A percentile compares a stretch with the other conserved stretches of the same genome.
Conservation (phyloP, 345 rosid genomes). For the Hibiscus mutabilis region DNA sequence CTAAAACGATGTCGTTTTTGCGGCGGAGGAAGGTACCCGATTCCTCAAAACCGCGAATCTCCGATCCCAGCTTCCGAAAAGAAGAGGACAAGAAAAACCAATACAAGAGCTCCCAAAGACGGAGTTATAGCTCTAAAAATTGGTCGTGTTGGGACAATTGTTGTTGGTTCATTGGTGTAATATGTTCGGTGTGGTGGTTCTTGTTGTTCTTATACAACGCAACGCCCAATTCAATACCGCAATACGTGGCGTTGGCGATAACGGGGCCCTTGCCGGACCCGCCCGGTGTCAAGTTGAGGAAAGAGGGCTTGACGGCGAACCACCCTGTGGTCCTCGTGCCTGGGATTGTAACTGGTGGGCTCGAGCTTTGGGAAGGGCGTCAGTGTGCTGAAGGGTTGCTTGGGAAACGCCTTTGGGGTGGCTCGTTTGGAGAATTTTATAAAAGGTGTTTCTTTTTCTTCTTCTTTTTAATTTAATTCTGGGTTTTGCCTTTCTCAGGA, state of each 20-base stretch:
- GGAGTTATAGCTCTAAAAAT: background rate
- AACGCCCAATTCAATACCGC: background rate
- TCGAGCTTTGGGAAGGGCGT: background rate
- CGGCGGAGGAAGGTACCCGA: constrained; percentile 31
- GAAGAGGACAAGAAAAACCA: constrained; percentile 9
- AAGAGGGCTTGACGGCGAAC: constrained; percentile 3
- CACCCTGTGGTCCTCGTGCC: constrained; percentile 1
- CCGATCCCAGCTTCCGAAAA: constrained; percentile 2
- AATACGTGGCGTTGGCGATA: background rate
- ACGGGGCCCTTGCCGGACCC: background rate
- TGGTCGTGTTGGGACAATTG: constrained; percentile 1
- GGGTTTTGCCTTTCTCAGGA: background rate
- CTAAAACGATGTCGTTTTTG: constrained; percentile 26
- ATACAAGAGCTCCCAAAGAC: background rate
- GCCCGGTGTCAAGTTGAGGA: background rate
- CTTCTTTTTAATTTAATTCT: background rate
- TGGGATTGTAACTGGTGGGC: background rate
- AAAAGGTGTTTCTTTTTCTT: background rate
- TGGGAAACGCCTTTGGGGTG: constrained; percentile 5
- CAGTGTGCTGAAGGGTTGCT: constrained; percentile 1
- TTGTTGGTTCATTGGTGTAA: background rate
- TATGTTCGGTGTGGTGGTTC: background rate
- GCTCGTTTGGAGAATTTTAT: background rate
- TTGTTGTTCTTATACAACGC: background rate
- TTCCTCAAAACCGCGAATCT: background rate